Conservation (phyloP, 2,329 filamentous ascomycete genomes). For the Penicillium sp. region DNA sequence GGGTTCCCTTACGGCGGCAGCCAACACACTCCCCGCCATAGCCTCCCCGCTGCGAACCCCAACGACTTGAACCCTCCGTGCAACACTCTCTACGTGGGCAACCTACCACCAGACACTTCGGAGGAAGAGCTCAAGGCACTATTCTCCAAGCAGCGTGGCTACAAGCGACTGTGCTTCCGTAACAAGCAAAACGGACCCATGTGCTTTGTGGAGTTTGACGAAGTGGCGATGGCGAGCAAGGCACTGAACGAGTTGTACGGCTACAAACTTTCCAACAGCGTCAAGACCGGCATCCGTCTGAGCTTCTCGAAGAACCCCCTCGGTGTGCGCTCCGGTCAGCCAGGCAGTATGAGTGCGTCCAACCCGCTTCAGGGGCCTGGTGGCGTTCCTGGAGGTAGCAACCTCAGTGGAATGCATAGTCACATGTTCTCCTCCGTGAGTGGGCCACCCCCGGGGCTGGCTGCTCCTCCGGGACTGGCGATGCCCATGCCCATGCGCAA, state of each 20-base stretch:
- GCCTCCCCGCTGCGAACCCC: constrained; percentile 85
- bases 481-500: constrained; percentile 39
- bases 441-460: constrained; percentile 79
- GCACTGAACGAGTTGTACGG: constrained; percentile 89
- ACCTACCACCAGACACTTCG: constrained; percentile 85
- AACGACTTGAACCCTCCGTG: constrained; percentile 96
- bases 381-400: constrained; percentile 61
- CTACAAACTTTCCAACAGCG: constrained; percentile 80
- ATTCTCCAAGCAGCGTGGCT: constrained; percentile 90
- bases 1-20: constrained; percentile 57
- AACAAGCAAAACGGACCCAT: constrained; percentile 95
- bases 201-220: constrained; percentile 99
- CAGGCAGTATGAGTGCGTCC: constrained; percentile 54
- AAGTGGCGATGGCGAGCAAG: constrained; percentile 88
- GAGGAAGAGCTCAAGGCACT: constrained; percentile 94
- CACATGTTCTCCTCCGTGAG: constrained; percentile 68
- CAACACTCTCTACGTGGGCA: constrained; percentile 98
- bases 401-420: constrained; percentile 55
- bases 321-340: constrained; percentile 80
- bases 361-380: constrained; percentile 54
- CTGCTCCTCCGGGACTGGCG: constrained; percentile 71
- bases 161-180: constrained; percentile 91
- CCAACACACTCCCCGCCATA: constrained; percentile 62
- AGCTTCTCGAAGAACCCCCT: constrained; percentile 98
- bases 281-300: constrained; percentile 90